A percentile compares a stretch with the other conserved stretches of the same genome.
Conservation (phyloP, 495 filamentous ascomycete genomes). For the Staphylotrichum tortipilum region DNA sequence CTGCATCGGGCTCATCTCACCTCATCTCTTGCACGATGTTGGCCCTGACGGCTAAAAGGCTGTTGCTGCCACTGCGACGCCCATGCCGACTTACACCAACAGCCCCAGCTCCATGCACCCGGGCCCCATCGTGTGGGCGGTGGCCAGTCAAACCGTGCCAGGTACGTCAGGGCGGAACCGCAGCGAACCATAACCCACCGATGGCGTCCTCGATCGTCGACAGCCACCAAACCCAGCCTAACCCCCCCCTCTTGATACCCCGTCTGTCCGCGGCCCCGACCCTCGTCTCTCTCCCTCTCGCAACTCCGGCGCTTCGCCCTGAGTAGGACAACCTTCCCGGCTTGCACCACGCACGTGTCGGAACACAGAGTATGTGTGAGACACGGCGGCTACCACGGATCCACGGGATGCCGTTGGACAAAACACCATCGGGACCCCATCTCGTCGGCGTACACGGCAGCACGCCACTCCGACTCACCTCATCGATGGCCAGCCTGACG, state of each 20-base stretch:
- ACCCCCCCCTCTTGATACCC: neutral
- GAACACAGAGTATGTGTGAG: neutral
- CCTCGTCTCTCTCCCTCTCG: neutral
- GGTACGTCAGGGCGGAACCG: neutral
- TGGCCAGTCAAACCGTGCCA: neutral
- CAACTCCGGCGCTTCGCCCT: neutral
- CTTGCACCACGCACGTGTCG: neutral
- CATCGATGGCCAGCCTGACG: neutral
- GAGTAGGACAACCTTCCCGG: neutral
- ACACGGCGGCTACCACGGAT: neutral
- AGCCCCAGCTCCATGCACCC: neutral
- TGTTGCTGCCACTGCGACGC: neutral
- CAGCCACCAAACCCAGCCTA: too few species aligned
- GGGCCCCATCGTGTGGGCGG: neutral
- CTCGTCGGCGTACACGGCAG: neutral
- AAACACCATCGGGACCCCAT: neutral
- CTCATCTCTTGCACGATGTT: neutral
- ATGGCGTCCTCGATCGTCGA: too few species aligned
- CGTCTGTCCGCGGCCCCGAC: neutral
- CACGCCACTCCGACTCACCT: neutral
- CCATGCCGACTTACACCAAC: neutral
- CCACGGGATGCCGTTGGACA: neutral
- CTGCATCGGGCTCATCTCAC: neutral
- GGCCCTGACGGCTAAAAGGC: neutral
- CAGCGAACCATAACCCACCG: too few species aligned